Evolutionary conservation across 2,329 filamentous ascomycete genomes (phyloP), one percentile per base, ranked within the genome.

Genomic region (Sclerotinia subarctica): DNA sequence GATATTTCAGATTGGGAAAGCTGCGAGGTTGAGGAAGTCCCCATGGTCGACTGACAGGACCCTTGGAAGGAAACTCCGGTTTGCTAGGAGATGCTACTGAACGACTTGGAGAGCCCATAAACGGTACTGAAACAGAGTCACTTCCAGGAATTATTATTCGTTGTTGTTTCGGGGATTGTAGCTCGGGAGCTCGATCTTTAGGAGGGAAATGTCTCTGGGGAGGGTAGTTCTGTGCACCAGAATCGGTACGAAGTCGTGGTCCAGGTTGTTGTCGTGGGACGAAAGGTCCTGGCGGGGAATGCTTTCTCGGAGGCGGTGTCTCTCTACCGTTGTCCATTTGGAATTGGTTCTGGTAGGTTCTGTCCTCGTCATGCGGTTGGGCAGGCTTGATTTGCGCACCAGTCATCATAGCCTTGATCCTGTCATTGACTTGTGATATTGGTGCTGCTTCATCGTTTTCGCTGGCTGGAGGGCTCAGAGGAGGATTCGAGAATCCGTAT

Each of bases 321-420:
- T 90, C 89, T 35, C 90, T 86, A 38, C 89, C 91, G 74, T 91
- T 86, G 71, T 94, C 91, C 77, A 97, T 86, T 77, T 93, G 91
- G 59, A 91, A 81, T 75, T 96, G 91, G 56, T 93, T 87, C 76
- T 96, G 90, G 6, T 91, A 86, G 74, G 92, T 97, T 75, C 92
- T 91, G 26, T 90, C 87, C 75, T 97, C 94, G 74, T 96, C 92
- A 73, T 95, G 97, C 10, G 88, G 86, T 63, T 90, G 86, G 2
- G 82, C 80, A 1, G 93, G 91, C 76, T 93, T 93, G 72, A 90
- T 90, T 78, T 90, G 90, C 0, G 87, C 81, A 42, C 88, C 87
- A 78, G 88, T 82, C 0, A 92, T 90, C 0, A 92, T 96, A 6
- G 92, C 91, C 76, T 95, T 96, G 64, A 91, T 92, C 58, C 87